phyloP scores from a whole-genome alignment of 2,329 filamentous ascomycete genomes.

The Acrodontium crateriforme region DNA sequence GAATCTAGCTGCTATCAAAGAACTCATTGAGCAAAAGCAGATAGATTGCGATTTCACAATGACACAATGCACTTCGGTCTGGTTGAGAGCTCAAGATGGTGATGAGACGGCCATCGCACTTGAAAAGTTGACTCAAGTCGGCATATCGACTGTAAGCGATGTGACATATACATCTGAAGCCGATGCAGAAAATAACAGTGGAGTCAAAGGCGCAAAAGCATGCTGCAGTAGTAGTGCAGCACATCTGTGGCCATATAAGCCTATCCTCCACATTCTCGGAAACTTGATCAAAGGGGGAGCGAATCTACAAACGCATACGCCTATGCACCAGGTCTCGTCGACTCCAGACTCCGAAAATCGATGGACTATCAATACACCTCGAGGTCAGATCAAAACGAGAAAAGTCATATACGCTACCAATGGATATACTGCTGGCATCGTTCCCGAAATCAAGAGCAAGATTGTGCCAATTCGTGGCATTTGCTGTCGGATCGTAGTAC shows the following conservation, averaged over 20 bases:
- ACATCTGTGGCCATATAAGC: slow-evolving; percentile 65
- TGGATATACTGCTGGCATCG: slow-evolving; percentile 16
- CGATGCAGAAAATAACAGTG: slow-evolving; percentile 21
- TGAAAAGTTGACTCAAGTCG: slow-evolving; percentile 17
- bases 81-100: slow-evolving; percentile 10
- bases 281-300: slow-evolving; percentile 28
- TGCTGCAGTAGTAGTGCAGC: slow-evolving; percentile 38
- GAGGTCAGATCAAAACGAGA: slow-evolving; percentile 14
- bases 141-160: slow-evolving; percentile 15
- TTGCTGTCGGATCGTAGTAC: slow-evolving; percentile 33
- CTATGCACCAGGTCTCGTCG: slow-evolving; percentile 32
- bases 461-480: slow-evolving; percentile 24
- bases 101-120: slow-evolving; percentile 17
- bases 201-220: slow-evolving; percentile 25
- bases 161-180: slow-evolving; percentile 17
- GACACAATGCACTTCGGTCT: slow-evolving; percentile 28
- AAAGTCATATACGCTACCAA: slow-evolving; percentile 22
- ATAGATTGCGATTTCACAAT: slow-evolving; percentile 32
- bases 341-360: not conserved
- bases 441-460: slow-evolving; percentile 17
- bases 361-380: slow-evolving; percentile 9
- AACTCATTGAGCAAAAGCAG: slow-evolving; percentile 19
- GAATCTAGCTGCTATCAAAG: slow-evolving; percentile 18
- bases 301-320: slow-evolving; percentile 62
- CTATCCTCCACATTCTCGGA: slow-evolving; percentile 57